These are phyloP conservation scores for Henckelia pumila DNA, from an alignment of 257 asterid genomes.

Conservation along the genomic window DNA sequence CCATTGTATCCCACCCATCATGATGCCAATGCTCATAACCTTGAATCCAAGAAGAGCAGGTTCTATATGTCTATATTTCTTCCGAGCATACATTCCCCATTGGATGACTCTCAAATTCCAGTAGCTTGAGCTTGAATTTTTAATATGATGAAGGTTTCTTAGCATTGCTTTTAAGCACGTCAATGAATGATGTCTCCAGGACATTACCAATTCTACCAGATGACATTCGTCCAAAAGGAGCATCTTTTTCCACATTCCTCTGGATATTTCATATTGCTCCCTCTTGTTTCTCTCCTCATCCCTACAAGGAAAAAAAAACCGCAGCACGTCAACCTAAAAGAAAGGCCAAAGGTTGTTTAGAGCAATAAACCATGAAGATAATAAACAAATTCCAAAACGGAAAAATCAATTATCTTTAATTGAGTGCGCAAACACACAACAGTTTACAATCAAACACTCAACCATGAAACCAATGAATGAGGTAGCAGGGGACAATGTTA, in stretches of 20 bases:
- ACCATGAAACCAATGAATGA: no score
- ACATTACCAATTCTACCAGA: slow-evolving; percentile 77
- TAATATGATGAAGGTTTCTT: slow-evolving; percentile 55
- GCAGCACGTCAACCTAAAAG: background rate
- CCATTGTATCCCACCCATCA: slow-evolving; percentile 99
- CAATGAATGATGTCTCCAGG: slow-evolving; percentile 84
- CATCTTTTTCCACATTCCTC: slow-evolving; percentile 57
- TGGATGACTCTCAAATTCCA: slow-evolving; percentile 40
- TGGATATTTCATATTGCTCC: slow-evolving; percentile 33
- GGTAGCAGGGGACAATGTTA: no score
- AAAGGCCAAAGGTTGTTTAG: background rate
- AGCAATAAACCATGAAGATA: background rate
- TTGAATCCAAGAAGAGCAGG: slow-evolving; percentile 98
- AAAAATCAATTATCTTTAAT: background rate
- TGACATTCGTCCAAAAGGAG: slow-evolving; percentile 62
- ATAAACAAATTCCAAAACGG: background rate
- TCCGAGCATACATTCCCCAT: slow-evolving; percentile 38
- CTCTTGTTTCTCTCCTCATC: slow-evolving; percentile 44
- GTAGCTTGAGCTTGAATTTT: slow-evolving; percentile 31
- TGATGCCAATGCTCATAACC: slow-evolving; percentile 94
- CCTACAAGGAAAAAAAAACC: slow-evolving; percentile 33
- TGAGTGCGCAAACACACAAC: background rate
- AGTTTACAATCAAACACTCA: no score
- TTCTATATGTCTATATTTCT: slow-evolving; percentile 93
- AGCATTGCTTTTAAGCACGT: slow-evolving; percentile 82